Evolutionary conservation across 2,329 filamentous ascomycete genomes (phyloP), one percentile per base, ranked within the genome.

Genomic region (Emmonsiellopsis sp.): DNA sequence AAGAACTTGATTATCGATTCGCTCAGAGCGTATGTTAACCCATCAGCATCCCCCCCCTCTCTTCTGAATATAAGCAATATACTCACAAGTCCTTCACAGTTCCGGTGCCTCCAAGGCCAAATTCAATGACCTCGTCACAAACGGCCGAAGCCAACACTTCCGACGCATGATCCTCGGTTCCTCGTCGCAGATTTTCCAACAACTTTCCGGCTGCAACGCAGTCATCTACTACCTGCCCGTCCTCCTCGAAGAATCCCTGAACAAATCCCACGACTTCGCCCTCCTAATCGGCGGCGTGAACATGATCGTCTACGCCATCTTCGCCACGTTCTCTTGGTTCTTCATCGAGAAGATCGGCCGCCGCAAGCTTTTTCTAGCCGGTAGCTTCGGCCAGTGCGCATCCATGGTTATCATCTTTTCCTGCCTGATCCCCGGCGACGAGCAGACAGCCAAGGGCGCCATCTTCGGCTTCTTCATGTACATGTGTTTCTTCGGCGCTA

Each of bases 401-500:
- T 60, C 68, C 14, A 70, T 71, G 67, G 60, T 69, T 13, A 70
- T 72, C 47, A 68, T 67, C 17, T 71, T 72, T 46, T 66, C 48
- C 39, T 72, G 69, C 40, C 49, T 72, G 53, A 72, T 71, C 42
- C 67, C 67, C 2, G 61, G 56, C 6, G 53, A 57, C 2, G 13
- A 53, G 1, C 43, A 57, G 2, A 57, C 61, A 2, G 58, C 68
- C 39, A 70, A 71, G 59, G 69, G 70, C 44, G 68, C 69, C 5
- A 67, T 77, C 8, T 82, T 85, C 2, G 83, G 83, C 53, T 69
- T 87, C 10, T 87, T 87, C 69, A 77, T 82, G 2, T 87, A 85
- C 68, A 86, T 86, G 61, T 81, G 82, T 4, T 83, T 82, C 53
- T 86, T 86, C 57, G 84, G 83, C 36, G 82, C 82, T 0, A 82